Evolutionary conservation across 306 rosid species (phyloP).

Genomic region (Biancaea sappan): DNA sequence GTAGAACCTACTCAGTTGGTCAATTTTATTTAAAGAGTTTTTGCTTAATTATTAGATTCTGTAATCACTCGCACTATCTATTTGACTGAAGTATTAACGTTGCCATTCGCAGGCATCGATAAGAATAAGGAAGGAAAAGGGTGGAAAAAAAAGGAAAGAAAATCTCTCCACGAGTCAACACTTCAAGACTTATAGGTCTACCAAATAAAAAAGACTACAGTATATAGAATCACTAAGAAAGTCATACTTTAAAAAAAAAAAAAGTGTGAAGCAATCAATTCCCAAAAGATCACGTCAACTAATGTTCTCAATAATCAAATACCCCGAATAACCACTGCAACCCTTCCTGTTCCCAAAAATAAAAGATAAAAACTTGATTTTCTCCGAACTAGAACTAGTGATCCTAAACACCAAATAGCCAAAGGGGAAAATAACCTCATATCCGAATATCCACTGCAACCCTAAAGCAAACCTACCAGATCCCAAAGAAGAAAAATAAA

Average conservation of each 20-base stretch:
- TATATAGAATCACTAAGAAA: not conserved
- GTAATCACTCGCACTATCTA: not conserved
- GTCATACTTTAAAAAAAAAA: not conserved
- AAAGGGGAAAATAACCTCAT: not conserved
- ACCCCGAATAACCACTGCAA: not conserved
- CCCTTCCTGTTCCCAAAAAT: not conserved
- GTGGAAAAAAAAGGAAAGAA: too few relatives aligned
- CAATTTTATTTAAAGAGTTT: not conserved
- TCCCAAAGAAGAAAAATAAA: not conserved
- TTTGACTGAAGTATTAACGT: not conserved
- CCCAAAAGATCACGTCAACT: not conserved
- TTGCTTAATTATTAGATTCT: not conserved
- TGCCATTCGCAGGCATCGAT: not conserved
- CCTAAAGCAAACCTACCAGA: not conserved
- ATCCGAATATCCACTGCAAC: not conserved
- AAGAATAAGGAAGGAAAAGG: not conserved
- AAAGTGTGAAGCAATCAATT: not conserved
- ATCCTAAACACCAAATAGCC: not conserved
- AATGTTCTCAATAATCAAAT: not conserved
- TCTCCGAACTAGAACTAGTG: not conserved
- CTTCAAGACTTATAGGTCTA: not conserved
- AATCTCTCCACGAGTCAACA: not conserved
- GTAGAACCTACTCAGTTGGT: not conserved
- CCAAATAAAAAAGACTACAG: not conserved
- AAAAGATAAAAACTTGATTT: not conserved